Evolutionary conservation across 371 early-diverging fungal species (phyloP).

Genomic region (Rhizopus sp.): DNA sequence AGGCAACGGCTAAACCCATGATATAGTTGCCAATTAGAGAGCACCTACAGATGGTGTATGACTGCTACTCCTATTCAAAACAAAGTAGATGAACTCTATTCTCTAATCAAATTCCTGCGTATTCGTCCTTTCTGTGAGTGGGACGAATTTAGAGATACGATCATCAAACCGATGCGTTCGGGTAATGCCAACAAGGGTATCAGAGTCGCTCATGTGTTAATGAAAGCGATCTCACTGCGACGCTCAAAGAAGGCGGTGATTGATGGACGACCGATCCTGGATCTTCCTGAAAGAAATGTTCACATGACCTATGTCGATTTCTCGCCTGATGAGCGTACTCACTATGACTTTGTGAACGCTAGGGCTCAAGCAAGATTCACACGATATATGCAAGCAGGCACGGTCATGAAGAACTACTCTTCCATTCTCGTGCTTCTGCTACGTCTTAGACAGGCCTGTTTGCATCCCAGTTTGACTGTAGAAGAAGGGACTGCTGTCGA

Average conservation of each 20-base stretch:
- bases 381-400: slow-evolving; percentile 46
- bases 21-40: slow-evolving; percentile 54
- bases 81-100: slow-evolving; percentile 83
- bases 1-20: background rate
- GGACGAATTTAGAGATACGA: slow-evolving; percentile 56
- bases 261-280: slow-evolving; percentile 69
- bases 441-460: slow-evolving; percentile 43
- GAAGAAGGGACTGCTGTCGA: slow-evolving; percentile 14
- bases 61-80: slow-evolving; percentile 87
- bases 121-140: slow-evolving; percentile 66
- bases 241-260: slow-evolving; percentile 63
- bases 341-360: slow-evolving; percentile 60
- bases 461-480: slow-evolving; percentile 41
- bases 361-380: slow-evolving; percentile 55
- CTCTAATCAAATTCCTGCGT: slow-evolving; percentile 79
- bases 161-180: slow-evolving; percentile 40
- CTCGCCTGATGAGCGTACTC: slow-evolving; percentile 56
- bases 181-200: slow-evolving; percentile 30
- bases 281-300: slow-evolving; percentile 62
- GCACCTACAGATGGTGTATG: slow-evolving; percentile 79
- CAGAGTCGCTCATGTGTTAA: slow-evolving; percentile 34
- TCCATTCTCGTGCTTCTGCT: slow-evolving; percentile 44
- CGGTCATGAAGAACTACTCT: slow-evolving; percentile 63
- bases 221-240: slow-evolving; percentile 65
- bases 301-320: slow-evolving; percentile 59